Evolutionary conservation across 768 basidiomycete genomes (phyloP).

Genomic region (Suillus decipiens): DNA sequence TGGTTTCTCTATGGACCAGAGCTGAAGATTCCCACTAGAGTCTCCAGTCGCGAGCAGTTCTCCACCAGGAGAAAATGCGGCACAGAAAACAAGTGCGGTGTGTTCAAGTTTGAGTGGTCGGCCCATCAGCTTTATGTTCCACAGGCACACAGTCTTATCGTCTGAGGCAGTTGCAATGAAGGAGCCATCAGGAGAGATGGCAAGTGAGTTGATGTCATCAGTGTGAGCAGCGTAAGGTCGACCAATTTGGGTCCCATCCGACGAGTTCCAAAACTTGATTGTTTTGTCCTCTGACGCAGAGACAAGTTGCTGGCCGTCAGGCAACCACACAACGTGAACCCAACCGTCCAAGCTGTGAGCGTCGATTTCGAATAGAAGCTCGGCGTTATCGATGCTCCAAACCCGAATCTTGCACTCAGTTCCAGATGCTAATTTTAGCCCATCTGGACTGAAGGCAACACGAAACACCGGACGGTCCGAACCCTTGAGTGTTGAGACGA

Average conservation of each 20-base stretch:
- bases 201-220: not conserved
- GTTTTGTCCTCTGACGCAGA: not conserved
- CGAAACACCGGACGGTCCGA: not conserved
- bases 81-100: not conserved
- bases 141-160: slow-evolving; percentile 44
- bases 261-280: not conserved
- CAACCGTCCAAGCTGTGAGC: not conserved
- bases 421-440: not conserved
- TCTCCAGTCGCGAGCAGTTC: not conserved
- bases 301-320: not conserved
- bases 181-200: not conserved
- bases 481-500: not conserved
- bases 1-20: not conserved
- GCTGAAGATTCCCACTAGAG: not conserved
- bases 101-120: not conserved
- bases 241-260: not conserved
- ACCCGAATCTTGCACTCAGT: not conserved
- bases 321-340: not conserved
- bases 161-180: not conserved
- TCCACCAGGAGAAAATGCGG: not conserved
- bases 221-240: not conserved
- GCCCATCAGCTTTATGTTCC: slow-evolving; percentile 42
- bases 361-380: not conserved
- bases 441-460: not conserved
- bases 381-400: not conserved